Conservation (phyloP, 2,329 filamentous ascomycete genomes). For the Ophiostoma sp. region DNA sequence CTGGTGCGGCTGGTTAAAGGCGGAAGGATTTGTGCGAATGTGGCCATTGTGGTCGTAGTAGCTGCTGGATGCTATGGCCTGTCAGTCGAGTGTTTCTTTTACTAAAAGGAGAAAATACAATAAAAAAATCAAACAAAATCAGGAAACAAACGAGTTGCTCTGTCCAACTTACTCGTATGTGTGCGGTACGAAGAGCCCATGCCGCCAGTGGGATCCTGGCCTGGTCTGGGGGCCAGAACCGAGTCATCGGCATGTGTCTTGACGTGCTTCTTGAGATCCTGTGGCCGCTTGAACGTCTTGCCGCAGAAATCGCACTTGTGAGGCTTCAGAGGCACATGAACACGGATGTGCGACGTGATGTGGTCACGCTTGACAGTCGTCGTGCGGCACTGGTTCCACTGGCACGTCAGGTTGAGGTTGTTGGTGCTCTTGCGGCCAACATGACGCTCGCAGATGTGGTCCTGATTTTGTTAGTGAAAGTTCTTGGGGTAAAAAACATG, state of each 20-base stretch:
- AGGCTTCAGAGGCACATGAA: conserved; percentile 97
- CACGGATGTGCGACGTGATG: conserved; percentile 97
- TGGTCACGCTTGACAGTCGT: conserved; percentile 98
- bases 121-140: background rate
- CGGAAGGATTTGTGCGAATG: conserved; percentile 57
- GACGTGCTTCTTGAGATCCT: conserved; percentile 99
- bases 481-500: background rate
- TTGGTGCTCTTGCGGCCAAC: conserved; percentile 99
- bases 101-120: conserved; percentile 18
- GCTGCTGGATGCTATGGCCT: conserved; percentile 49
- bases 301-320: conserved; percentile 99
- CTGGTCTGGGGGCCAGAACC: conserved; percentile 58
- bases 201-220: conserved; percentile 53
- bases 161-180: conserved; percentile 51
- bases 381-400: conserved; percentile 94
- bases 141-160: background rate
- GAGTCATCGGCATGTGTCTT: conserved; percentile 98
- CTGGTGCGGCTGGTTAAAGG: conserved; percentile 58
- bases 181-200: conserved; percentile 53
- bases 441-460: conserved; percentile 97
- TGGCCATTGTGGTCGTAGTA: conserved; percentile 67
- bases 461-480: conserved; percentile 52
- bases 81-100: conserved; percentile 16
- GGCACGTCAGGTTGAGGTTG: conserved; percentile 95
- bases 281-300: conserved; percentile 98